Evolutionary conservation across 441 rosid species (phyloP).

Genomic region (Euphorbia schlechtendalii): DNA sequence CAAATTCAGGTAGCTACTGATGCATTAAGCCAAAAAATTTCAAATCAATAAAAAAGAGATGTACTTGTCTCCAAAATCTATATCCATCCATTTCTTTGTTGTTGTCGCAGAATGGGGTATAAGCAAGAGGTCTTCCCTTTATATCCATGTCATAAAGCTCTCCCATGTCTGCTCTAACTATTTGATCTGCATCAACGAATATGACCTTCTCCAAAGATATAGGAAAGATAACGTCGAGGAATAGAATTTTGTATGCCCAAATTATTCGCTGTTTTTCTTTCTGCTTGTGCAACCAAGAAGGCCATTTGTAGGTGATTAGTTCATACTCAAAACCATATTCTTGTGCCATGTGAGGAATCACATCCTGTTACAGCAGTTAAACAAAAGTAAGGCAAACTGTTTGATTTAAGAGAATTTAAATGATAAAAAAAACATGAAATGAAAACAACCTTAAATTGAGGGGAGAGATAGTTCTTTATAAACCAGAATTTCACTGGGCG

Average conservation of each 20-base stretch:
- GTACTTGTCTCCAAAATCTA: slow-evolving; percentile 96
- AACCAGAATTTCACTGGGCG: slow-evolving; percentile 99
- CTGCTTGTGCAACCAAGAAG: slow-evolving; percentile 99
- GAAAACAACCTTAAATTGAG: slow-evolving; percentile 82
- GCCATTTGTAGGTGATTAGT: slow-evolving; percentile 97
- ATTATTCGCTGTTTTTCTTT: slow-evolving; percentile 96
- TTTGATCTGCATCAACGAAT: slow-evolving; percentile 98
- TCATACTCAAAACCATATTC: slow-evolving; percentile 93
- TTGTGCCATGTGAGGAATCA: slow-evolving; percentile 92
- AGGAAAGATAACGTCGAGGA: slow-evolving; percentile 97
- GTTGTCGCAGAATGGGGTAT: slow-evolving; percentile 97
- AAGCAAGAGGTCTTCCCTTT: slow-evolving; percentile 97
- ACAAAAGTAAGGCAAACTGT: slow-evolving; percentile 13
- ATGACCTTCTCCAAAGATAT: slow-evolving; percentile 98
- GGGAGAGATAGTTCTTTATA: slow-evolving; percentile 97
- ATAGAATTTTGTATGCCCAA: slow-evolving; percentile 98
- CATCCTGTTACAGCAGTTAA: slow-evolving; percentile 58
- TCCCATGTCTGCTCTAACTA: slow-evolving; percentile 95
- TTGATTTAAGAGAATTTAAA: slow-evolving; percentile 3
- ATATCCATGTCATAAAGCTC: slow-evolving; percentile 97
- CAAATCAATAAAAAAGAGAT: too few species aligned
- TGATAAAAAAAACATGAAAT: neutral
- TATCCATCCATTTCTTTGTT: slow-evolving; percentile 99
- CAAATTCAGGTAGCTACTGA: too few species aligned
- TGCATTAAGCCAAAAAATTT: too few species aligned